Evolutionary conservation across 805 yeast species (phyloP), one percentile per base, ranked within the genome.

Genomic region (Citeromyces nyonsensis): DNA sequence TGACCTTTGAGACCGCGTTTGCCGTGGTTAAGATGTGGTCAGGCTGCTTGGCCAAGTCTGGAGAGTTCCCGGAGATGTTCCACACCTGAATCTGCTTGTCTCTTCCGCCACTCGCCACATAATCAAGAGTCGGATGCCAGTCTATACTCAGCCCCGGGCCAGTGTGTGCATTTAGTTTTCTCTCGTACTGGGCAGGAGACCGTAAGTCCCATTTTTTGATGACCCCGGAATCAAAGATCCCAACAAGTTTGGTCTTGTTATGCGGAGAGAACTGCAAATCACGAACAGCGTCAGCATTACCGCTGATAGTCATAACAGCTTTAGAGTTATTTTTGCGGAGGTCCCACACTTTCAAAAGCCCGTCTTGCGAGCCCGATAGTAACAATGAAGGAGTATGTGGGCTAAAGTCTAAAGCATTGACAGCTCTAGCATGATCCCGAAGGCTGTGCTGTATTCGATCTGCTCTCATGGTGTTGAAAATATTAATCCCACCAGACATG

Each of bases 141-240:
- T 83, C 85, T 4, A 91, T 52, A 4, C 93, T 71, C 11, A 86
- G 57, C 0, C 94, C 97, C 2, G 95, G 94, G 0, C 94, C 94
- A 2, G 84, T 69, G 48, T 88, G 97, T 3, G 95, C 93, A 44
- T 78, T 81, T 48, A 91, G 65, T 37, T 76, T 73, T 33, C 75
- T 60, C 43, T 88, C 96, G 32, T 60, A 60, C 32, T 57, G 59
- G 9, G 52, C 43, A 4, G 88, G 75, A 25, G 67, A 66, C 35
- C 97, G 63, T n/a, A 82, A 44, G 54, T 91, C 98, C 73, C 82
- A 86, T 41, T 78, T 73, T 42, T 80, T 73, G n/a, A 88, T 63
- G 3, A 81, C 69, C 10, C 98, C 98, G 2, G 83, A 72, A 49
- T 91, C 97, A 51, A 81, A 88, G 6, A 82, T 84, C 1, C 86